phyloP scores from a whole-genome alignment of 129 eudicot genomes.

The Gnaphalium uliginosum region DNA sequence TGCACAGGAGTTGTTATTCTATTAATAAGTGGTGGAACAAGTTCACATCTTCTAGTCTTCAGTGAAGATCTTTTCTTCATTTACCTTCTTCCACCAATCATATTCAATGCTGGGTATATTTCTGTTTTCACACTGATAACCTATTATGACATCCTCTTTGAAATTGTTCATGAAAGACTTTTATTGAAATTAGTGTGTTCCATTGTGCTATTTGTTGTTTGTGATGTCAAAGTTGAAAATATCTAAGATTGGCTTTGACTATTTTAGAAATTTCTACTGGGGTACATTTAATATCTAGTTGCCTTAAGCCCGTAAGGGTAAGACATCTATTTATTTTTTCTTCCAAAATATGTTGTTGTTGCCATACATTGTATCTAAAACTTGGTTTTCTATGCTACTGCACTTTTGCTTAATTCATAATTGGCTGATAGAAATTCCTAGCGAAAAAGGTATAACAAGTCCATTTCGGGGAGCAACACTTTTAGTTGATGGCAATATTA shows the following conservation, averaged over 20 bases:
- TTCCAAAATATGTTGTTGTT: not conserved
- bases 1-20: constrained; percentile 77
- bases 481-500: constrained; percentile 17
- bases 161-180: not conserved
- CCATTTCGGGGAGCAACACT: constrained; percentile 10
- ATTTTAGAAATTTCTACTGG: not conserved
- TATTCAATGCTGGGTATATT: constrained; percentile 87
- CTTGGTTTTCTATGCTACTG: not conserved
- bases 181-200: not conserved
- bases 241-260: constrained; percentile 13
- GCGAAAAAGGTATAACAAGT: constrained; percentile 15
- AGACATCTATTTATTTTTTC: not conserved
- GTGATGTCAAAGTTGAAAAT: constrained; percentile 18
- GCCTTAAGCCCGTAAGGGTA: not conserved
- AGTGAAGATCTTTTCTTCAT: constrained; percentile 96
- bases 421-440: constrained; percentile 11
- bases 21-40: constrained; percentile 70
- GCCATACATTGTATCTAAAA: not conserved
- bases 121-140: not conserved
- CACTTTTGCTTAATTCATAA: not conserved
- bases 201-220: constrained; percentile 16
- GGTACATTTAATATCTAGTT: not conserved
- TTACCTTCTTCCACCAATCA: constrained; percentile 90
- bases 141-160: not conserved
- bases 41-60: constrained; percentile 72